Percentiles rank a stretch among this genome's conserved stretches.
phyloP scores from a whole-genome alignment of 306 rosid species.

The Castanospermum australe region DNA sequence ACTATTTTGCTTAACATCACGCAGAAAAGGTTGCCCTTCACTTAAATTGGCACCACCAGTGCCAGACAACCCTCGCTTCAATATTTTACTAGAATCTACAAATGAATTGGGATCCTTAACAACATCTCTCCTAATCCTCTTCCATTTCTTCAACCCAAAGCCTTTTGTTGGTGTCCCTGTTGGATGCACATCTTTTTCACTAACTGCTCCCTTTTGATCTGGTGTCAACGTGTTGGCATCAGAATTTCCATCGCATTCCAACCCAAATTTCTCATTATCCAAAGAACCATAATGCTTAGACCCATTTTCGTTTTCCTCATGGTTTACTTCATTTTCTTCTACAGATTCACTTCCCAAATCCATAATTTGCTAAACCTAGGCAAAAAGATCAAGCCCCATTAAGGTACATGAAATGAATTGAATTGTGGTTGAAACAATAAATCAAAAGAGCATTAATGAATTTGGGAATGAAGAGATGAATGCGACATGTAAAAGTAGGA shows the following conservation, averaged over 20 bases:
- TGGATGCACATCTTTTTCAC: constrained; percentile 33
- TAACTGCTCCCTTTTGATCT: constrained; percentile 26
- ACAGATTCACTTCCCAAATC: constrained; percentile 74
- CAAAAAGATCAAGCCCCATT: constrained; percentile 21
- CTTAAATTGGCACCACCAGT: constrained; percentile 15
- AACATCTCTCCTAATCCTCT: constrained; percentile 46
- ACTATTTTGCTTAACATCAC: constrained; percentile 33
- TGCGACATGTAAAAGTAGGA: too few species aligned
- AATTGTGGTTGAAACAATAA: constrained; percentile 22
- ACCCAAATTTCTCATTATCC: constrained; percentile 35
- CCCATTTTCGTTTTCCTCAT: constrained; percentile 38
- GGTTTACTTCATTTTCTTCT: constrained; percentile 59
- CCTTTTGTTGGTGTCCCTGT: constrained; percentile 29
- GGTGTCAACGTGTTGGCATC: not conserved
- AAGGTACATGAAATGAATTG: constrained; percentile 21
- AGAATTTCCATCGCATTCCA: constrained; percentile 38
- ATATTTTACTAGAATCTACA: constrained; percentile 35
- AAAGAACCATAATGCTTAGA: constrained; percentile 38
- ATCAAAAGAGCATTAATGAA: constrained; percentile 19
- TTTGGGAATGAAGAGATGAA: too few species aligned
- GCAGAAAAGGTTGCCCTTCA: constrained; percentile 23
- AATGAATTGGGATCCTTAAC: constrained; percentile 26
- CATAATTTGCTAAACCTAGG: constrained; percentile 41
- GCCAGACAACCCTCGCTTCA: constrained; percentile 50
- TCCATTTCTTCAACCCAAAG: constrained; percentile 61